Conservation (phyloP, 768 basidiomycete genomes). For the Vishniacozyma victoriae region DNA sequence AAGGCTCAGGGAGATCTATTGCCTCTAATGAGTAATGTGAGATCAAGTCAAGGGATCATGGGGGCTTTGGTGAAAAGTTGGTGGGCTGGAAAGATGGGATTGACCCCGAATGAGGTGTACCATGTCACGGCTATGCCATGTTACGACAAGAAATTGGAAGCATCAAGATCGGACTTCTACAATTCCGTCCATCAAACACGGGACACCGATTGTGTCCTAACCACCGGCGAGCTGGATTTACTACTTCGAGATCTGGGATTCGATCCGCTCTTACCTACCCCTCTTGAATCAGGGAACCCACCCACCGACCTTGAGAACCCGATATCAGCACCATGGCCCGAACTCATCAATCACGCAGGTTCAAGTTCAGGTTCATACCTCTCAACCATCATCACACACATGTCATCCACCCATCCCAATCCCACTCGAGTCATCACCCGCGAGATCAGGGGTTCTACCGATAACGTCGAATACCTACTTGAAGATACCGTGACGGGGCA, state of each 20-base stretch:
- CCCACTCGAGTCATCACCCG: constrained; percentile 31
- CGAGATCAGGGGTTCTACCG: constrained; percentile 44
- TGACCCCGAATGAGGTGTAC: constrained; percentile 70
- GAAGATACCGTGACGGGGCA: constrained; percentile 52
- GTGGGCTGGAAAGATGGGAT: constrained; percentile 54
- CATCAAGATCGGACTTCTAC: constrained; percentile 89
- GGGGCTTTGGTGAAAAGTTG: constrained; percentile 87
- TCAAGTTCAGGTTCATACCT: constrained; percentile 90
- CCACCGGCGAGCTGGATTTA: constrained; percentile 85
- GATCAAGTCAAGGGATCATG: constrained; percentile 92
- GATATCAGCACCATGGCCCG: constrained; percentile 54
- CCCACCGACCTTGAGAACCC: not conserved
- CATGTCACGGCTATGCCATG: constrained; percentile 99
- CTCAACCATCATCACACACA: constrained; percentile 63
- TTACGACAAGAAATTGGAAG: constrained; percentile 99
- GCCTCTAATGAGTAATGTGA: constrained; percentile 77
- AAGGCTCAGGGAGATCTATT: constrained; percentile 92
- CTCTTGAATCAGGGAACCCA: constrained; percentile 4
- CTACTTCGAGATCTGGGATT: constrained; percentile 77
- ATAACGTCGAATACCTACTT: constrained; percentile 48
- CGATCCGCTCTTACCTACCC: constrained; percentile 56
- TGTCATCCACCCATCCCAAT: constrained; percentile 44
- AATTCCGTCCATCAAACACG: constrained; percentile 64
- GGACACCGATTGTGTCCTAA: constrained; percentile 95
- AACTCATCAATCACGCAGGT: constrained; percentile 70